Percentiles rank a stretch among this genome's conserved stretches.
These are phyloP conservation scores for Tuber melanosporum DNA, from an alignment of 495 filamentous ascomycete genomes.

Conservation along the genomic window DNA sequence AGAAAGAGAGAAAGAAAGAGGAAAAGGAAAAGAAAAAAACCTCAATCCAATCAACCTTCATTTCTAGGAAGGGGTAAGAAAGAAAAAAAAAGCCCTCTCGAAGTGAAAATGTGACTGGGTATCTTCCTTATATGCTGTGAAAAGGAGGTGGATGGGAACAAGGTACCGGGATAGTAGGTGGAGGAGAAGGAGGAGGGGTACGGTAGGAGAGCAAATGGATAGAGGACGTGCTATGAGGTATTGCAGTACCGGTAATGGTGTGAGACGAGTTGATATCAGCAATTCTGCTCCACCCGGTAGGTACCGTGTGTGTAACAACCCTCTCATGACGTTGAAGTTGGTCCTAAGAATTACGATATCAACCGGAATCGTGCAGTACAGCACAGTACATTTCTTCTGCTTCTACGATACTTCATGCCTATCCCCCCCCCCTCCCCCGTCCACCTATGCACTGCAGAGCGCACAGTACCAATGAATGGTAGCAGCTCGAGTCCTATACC, in stretches of 20 bases:
- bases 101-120: background rate
- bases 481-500: background rate
- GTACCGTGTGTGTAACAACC: background rate
- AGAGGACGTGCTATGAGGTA: background rate
- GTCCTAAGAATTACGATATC: conserved; percentile 1
- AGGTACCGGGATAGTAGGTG: no score
- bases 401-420: background rate
- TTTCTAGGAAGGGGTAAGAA: background rate
- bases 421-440: background rate
- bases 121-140: background rate
- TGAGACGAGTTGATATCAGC: background rate
- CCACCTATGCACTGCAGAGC: background rate
- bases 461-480: background rate
- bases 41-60: background rate
- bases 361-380: background rate
- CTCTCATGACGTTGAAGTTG: background rate
- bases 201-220: background rate
- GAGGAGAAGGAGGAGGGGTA: background rate
- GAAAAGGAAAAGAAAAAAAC: background rate
- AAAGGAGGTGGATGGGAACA: background rate
- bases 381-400: conserved; percentile 6
- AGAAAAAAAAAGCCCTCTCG: background rate
- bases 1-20: background rate
- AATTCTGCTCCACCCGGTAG: background rate
- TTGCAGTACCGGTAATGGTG: background rate